Conservation (phyloP, 2,329 filamentous ascomycete genomes). For the Lecanoromycetidae sp. region DNA sequence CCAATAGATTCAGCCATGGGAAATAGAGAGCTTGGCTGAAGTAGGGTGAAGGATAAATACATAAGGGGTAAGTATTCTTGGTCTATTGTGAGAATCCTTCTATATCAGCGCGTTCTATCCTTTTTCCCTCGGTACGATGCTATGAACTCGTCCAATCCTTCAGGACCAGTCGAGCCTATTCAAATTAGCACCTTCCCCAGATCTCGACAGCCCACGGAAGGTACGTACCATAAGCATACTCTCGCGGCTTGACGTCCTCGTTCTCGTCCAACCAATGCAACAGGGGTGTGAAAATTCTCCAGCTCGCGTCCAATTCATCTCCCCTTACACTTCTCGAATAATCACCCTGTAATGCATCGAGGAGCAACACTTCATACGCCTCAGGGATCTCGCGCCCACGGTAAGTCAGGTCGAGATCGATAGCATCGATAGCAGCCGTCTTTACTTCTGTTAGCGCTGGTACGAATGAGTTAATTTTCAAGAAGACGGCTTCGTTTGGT, state of each 20-base stretch:
- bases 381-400: conserved; percentile 14
- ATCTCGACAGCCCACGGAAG: neutral
- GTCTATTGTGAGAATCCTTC: no score
- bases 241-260: conserved; percentile 1
- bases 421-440: conserved; percentile 7
- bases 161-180: conserved; percentile 15
- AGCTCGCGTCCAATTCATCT: conserved; percentile 16
- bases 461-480: conserved; percentile 13
- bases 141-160: conserved; percentile 15
- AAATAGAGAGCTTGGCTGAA: no score
- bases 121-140: neutral
- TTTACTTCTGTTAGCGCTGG: conserved; percentile 6
- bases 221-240: conserved; percentile 17
- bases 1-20: no score
- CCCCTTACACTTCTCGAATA: conserved; percentile 11
- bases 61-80: no score
- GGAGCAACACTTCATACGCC: conserved; percentile 15
- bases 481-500: conserved; percentile 15
- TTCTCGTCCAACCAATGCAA: conserved; percentile 11
- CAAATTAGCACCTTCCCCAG: neutral
- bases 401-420: conserved; percentile 17
- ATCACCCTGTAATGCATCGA: conserved; percentile 15
- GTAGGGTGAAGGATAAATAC: no score
- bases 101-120: neutral
- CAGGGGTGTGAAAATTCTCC: conserved; percentile 16